Percentiles rank a stretch among this genome's conserved stretches.
These are phyloP conservation scores for Suillus occidentalis DNA, from an alignment of 768 basidiomycete species.

Conservation along the genomic window DNA sequence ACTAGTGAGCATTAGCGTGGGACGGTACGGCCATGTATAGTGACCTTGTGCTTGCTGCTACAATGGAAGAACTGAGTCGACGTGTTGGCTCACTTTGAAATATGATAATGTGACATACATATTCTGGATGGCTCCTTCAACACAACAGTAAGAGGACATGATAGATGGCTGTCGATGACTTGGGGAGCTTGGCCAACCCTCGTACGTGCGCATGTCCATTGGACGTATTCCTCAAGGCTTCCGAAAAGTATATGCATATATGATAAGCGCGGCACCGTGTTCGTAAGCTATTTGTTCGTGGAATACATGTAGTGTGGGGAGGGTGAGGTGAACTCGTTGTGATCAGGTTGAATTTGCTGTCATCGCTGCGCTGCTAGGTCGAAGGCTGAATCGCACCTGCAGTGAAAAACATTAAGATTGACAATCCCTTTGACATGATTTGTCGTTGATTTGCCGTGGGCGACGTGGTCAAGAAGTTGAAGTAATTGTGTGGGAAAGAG, in stretches of 20 bases:
- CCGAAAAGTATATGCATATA: not conserved
- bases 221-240: not conserved
- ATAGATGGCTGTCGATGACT: not conserved
- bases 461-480: no score
- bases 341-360: not conserved
- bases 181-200: not conserved
- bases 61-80: not conserved
- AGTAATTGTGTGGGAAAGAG: conserved; percentile 3
- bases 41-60: not conserved
- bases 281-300: not conserved
- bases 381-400: not conserved
- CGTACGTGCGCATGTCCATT: not conserved
- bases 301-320: not conserved
- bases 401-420: no score
- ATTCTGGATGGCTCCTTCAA: not conserved
- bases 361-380: not conserved
- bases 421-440: no score
- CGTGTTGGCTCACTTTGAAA: not conserved
- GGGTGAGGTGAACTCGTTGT: not conserved
- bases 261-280: not conserved
- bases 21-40: not conserved
- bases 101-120: not conserved
- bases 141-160: not conserved
- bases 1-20: not conserved
- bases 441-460: no score